Evolutionary conservation across 2,329 filamentous ascomycete species (phyloP), one percentile per base, ranked within the genome.

Genomic region (Tolypocladium tundrense): DNA sequence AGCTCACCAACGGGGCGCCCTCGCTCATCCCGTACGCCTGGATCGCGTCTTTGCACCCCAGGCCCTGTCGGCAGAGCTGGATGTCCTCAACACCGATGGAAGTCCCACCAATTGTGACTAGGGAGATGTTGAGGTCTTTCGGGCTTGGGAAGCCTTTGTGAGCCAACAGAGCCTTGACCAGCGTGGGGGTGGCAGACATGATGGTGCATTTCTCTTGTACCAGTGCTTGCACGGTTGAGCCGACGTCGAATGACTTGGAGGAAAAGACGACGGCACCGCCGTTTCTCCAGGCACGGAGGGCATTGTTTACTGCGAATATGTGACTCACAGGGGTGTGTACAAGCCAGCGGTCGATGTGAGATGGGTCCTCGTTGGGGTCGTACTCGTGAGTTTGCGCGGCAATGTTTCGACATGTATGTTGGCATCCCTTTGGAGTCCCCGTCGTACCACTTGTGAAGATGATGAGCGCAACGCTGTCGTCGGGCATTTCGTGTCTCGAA

Each of bases 381-480:
- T 73, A 72, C 54, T 71, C 67, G 59, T 69, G 66, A 16, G 67
- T 69, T 58, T 72, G 69, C 1, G 73, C 72, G 9, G 73, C 66
- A n/a, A 75, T 57, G 58, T 75, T 77, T 37, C 66, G 61, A 61
- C 71, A 69, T 7, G 73, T 75, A 59, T 77, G 71, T 16, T 69
- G 68, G 58, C 76, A 78, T 53, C 72, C 76, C 62, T 80, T 80
- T 6, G 77, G 75, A 0, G 71, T 64, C 7, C 74, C 75, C 0
- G 76, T 79, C n/a, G 77, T 80, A 24, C 77, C 77, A 61, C 76
- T 79, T 24, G 77, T 79, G 64, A 79, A 79, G 39, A 79, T 67
- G 53, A 79, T 72, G 48, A 78, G 67, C 6, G 71, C 71, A 8
- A 64, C 68, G 54, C 69, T 65, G 39, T 63, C 56, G 16, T 54